Evolutionary conservation across 2,329 filamentous ascomycete genomes (phyloP), one percentile per base, ranked within the genome.

Genomic region (Colletotrichum orbiculare): DNA sequence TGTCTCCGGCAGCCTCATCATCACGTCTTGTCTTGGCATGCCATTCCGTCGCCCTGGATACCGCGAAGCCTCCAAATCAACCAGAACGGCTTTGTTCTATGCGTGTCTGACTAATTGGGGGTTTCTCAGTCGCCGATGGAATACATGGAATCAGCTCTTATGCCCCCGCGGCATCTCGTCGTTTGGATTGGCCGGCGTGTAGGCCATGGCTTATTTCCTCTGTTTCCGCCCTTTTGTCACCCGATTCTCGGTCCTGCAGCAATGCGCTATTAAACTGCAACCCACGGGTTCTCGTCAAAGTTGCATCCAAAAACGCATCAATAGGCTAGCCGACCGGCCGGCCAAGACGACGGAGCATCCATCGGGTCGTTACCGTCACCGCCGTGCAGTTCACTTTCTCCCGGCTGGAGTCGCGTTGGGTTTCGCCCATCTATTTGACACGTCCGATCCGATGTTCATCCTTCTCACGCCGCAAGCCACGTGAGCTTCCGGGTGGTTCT

Each of bases 191-290:
- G 58, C 60, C 35, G 41, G 34, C 48, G 53, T 38, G 25, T 34
- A 25, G 25, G 25, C 25, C 42, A 54, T 54, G 11, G 39, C 12
- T 15, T 48, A 13, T 45, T 13, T 47, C n/a, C 34, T 35, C 6
- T 15, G 13, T 48, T 52, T 42, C 45, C 9, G 47, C 15, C 33
- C 48, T 35, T 45, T 43, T 43, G 45, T 50, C 45, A 39, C 45
- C 25, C 17, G 58, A 61, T 42, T 41, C 46, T 37, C 25, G 25
- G 25, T 25, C 37, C 46, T 25, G 46, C 41, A 38, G 34, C 37
- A 42, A 41, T 65, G 62, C 62, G 58, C 46, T 62, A 62, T 65
- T 65, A 62, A 62, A 33, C 52, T 43, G 33, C 58, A 52, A 35
- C 46, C 52, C 54, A 53, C 37, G 43, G 35, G 38, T 52, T 53